These are phyloP conservation scores for Haberlea rhodopensis DNA, from an alignment of 257 asterid species.

Conservation along the genomic window DNA sequence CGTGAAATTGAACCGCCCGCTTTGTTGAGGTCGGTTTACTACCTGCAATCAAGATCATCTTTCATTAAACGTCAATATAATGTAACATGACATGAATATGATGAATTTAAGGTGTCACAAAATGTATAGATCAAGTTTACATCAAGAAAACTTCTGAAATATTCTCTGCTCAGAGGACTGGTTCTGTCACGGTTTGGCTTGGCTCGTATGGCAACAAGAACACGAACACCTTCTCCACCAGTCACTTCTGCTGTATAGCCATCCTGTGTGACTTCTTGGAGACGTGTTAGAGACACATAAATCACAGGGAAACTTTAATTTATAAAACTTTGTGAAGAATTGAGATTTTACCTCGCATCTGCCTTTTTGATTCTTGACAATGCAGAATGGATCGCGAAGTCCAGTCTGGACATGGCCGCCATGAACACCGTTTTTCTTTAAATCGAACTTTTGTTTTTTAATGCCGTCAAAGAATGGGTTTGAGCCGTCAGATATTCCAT, in stretches of 20 bases:
- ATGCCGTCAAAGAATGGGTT: conserved; percentile 66
- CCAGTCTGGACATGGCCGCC: conserved; percentile 83
- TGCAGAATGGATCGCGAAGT: conserved; percentile 71
- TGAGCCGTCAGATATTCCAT: conserved; percentile 62
- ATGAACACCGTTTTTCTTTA: conserved; percentile 58
- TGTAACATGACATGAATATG: background rate
- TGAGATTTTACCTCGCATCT: conserved; percentile 60
- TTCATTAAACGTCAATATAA: background rate
- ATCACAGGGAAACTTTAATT: background rate
- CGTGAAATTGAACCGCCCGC: conserved; percentile 66
- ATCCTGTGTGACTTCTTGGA: conserved; percentile 47
- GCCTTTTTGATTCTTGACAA: conserved; percentile 55
- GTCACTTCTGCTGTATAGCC: conserved; percentile 58
- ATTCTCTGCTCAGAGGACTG: conserved; percentile 52
- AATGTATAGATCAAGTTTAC: conserved; percentile 36
- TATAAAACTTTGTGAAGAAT: background rate
- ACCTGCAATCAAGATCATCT: conserved; percentile 40
- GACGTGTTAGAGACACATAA: background rate
- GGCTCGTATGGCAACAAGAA: conserved; percentile 80
- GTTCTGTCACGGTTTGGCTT: conserved; percentile 50
- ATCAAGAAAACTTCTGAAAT: conserved; percentile 57
- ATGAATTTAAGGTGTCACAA: background rate
- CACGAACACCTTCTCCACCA: conserved; percentile 50
- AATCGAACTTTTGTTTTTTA: conserved; percentile 46
- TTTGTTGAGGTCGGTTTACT: conserved; percentile 46